A percentile compares a stretch with the other conserved stretches of the same genome.
These are phyloP conservation scores for Patellaria atrata DNA, from an alignment of 495 filamentous ascomycete genomes.

Conservation along the genomic window DNA sequence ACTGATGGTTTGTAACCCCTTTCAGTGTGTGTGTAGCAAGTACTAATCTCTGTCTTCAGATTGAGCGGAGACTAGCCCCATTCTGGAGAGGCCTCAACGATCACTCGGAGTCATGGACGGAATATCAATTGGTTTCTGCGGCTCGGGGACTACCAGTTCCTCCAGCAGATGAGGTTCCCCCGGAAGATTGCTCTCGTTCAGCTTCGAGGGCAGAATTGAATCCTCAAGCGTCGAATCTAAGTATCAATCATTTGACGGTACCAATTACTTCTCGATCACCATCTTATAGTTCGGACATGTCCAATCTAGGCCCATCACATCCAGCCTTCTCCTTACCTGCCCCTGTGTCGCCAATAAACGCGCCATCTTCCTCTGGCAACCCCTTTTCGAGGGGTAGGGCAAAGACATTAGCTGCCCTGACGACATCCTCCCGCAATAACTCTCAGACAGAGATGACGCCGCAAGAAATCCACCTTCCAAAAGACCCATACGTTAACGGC, in stretches of 20 bases:
- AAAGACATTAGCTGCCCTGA: constrained; percentile 76
- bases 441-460: constrained; percentile 56
- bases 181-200: constrained; percentile 38
- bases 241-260: constrained; percentile 54
- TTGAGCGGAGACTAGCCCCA: constrained; percentile 81
- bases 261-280: constrained; percentile 61
- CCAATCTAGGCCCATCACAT: constrained; percentile 34
- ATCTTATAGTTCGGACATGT: constrained; percentile 57
- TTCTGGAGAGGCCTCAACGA: constrained; percentile 94
- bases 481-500: constrained; percentile 81
- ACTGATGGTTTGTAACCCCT: constrained; percentile 52
- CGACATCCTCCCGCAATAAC: constrained; percentile 49
- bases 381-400: constrained; percentile 52
- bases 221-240: constrained; percentile 29
- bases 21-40: constrained; percentile 1
- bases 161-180: constrained; percentile 63
- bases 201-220: constrained; percentile 27
- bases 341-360: constrained; percentile 30
- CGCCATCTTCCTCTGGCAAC: constrained; percentile 45
- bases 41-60: constrained; percentile 33
- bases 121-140: constrained; percentile 83
- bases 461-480: constrained; percentile 64
- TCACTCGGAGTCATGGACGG: constrained; percentile 76
- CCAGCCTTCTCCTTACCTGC: constrained; percentile 35
- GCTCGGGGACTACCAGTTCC: constrained; percentile 77